Base-by-base conservation (phyloP, 768 basidiomycete genomes). In the Lactifluus echinatus region DNA sequence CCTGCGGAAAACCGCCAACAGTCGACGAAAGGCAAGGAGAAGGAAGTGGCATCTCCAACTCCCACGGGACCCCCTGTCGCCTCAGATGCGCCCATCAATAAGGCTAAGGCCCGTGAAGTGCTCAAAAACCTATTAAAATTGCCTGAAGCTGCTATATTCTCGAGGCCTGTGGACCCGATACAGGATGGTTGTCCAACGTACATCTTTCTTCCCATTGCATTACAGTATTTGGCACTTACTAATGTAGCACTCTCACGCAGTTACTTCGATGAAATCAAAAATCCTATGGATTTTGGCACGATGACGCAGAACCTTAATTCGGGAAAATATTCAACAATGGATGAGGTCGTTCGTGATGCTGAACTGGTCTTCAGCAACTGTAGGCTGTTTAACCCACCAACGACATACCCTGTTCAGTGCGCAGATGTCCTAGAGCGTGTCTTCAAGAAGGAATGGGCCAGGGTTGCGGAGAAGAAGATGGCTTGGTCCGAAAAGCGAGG, bases 261-360 rank as follows among this genome's bases (percentile, higher is more conserved):
- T 19, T 98, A 98, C 69, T 83, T 89, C 59, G 83, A 94, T 4
- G 95, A 97, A 71, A 95, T 98, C 66, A 72, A 80, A 58, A 73
- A 87, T 62, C 95, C 95, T 6, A 97, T 97, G 95, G 93, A 97
- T 71, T 84, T 97, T 51, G 82, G 81, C 8, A 95, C 94, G 2
- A 88, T 96, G 63, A 69, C 69, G 14, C 72, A 75, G 37, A 91
- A 89, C 66, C 73, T 96, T 58, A 75, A 77, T 37, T 73, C 79
- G 50, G 80, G 77, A 48, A 74, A 79, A 65, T 99, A 98, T 68
- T 63, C 72, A 12, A 85, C 80, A 2, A 90, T 93, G 85, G 91
- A 88, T 50, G 82, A 84, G 0, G 86, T 98, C 59, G 82, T 77
- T 55, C 77, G 77, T 60, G 94, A 97, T 64, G 74, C 89, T 50